A percentile compares a stretch with the other conserved stretches of the same genome.
These are phyloP conservation scores for Tulasnella sp. DNA, from an alignment of 768 basidiomycete genomes.

Conservation along the genomic window DNA sequence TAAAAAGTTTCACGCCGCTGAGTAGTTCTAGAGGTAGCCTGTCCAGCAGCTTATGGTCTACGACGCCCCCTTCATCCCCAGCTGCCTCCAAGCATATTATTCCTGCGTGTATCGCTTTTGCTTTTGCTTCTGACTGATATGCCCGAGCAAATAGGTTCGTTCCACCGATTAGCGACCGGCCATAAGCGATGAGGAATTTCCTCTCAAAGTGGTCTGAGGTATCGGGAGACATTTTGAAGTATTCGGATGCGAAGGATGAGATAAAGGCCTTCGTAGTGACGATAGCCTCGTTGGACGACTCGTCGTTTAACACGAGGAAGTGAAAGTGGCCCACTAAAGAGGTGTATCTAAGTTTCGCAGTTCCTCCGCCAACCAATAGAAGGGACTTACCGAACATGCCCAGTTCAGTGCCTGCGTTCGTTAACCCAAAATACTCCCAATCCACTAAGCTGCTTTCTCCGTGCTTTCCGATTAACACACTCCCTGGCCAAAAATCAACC, in stretches of 20 bases:
- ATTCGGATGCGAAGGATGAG: neutral
- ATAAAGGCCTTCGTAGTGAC: neutral
- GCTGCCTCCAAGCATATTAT: neutral
- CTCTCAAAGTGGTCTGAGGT: neutral
- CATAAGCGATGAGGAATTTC: neutral
- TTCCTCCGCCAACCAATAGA: neutral
- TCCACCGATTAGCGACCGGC: neutral
- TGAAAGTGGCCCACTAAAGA: conserved; percentile 1
- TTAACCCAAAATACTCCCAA: conserved; percentile 16
- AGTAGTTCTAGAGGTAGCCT: neutral
- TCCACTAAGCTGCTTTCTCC: conserved; percentile 12
- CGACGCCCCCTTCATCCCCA: neutral
- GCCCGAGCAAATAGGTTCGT: neutral
- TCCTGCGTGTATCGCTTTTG: neutral
- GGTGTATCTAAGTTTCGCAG: neutral
- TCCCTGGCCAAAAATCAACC: conserved; percentile 12
- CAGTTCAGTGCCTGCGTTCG: neutral
- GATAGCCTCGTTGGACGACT: neutral
- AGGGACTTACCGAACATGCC: neutral
- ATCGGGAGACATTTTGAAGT: neutral
- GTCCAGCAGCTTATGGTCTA: neutral
- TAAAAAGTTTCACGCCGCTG: neutral
- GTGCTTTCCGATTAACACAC: neutral
- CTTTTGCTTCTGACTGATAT: neutral
- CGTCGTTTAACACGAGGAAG: neutral